Evolutionary conservation across 176 grass and related monocot species (phyloP).

Genomic region (Eragrostis curvula): DNA sequence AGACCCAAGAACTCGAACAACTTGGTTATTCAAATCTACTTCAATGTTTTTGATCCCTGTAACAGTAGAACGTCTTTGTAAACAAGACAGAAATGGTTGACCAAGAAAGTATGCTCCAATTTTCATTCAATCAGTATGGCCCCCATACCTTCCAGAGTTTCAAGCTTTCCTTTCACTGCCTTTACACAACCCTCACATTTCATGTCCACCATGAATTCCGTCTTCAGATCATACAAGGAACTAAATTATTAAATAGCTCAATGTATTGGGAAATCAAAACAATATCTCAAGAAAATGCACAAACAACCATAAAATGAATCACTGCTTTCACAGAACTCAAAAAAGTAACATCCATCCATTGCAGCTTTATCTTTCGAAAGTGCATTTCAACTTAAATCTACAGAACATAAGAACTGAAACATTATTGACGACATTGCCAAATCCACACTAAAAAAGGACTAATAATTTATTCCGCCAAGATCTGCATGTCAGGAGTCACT

Average conservation of each 20-base stretch:
- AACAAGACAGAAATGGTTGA: constrained; percentile 29
- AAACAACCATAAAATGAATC: not conserved
- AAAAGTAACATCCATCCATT: not conserved
- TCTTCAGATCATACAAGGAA: constrained; percentile 58
- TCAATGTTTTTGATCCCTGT: constrained; percentile 84
- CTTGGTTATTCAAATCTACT: constrained; percentile 87
- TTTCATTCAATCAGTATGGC: not conserved
- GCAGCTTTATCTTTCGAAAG: not conserved
- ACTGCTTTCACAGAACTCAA: not conserved
- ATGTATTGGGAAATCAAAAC: constrained; percentile 19
- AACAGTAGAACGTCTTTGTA: constrained; percentile 23
- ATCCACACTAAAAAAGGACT: not conserved
- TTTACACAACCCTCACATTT: constrained; percentile 92
- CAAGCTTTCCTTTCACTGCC: constrained; percentile 68
- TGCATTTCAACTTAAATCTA: not conserved
- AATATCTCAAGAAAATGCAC: not conserved
- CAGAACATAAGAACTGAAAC: not conserved
- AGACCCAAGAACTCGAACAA: constrained; percentile 83
- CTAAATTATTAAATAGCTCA: constrained; percentile 9
- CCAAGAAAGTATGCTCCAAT: not conserved
- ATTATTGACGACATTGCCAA: not conserved
- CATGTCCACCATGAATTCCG: constrained; percentile 99
- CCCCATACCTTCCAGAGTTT: constrained; percentile 71
- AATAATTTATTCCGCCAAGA: not conserved
- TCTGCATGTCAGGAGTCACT: not conserved